Evolutionary conservation across 805 yeast species (phyloP).

Genomic region (Teunomyces stri): DNA sequence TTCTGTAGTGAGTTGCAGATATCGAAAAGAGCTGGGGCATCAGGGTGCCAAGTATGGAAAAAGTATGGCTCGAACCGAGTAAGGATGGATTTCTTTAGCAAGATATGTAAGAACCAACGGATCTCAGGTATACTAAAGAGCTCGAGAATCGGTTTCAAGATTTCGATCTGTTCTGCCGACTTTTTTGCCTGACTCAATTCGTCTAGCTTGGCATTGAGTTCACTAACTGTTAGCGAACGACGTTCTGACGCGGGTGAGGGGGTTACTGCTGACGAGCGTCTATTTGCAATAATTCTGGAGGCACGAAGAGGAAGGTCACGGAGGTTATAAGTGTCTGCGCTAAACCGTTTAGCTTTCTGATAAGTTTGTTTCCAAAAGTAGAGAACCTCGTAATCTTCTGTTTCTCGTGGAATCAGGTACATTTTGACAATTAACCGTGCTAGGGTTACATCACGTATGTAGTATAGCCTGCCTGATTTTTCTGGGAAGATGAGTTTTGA

Average conservation of each 20-base stretch:
- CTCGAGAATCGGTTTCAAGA: conserved; percentile 51
- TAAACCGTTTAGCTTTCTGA: conserved; percentile 28
- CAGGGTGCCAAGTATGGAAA: conserved; percentile 71
- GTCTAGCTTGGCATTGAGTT: conserved; percentile 32
- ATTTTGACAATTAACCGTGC: conserved; percentile 48
- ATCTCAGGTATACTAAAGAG: conserved; percentile 61
- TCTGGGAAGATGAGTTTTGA: conserved; percentile 61
- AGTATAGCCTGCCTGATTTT: conserved; percentile 59
- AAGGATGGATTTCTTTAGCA: conserved; percentile 60
- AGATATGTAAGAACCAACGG: conserved; percentile 63
- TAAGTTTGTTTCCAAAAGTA: conserved; percentile 36
- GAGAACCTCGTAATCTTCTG: conserved; percentile 53
- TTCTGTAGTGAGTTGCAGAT: conserved; percentile 62
- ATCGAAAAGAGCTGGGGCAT: conserved; percentile 61
- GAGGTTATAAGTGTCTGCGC: conserved; percentile 45
- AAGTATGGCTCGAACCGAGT: conserved; percentile 60
- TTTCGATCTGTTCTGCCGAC: conserved; percentile 35
- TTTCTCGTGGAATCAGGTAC: conserved; percentile 56
- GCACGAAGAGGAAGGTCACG: conserved; percentile 46
- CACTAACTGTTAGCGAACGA: conserved; percentile 18
- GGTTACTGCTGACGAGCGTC: conserved; percentile 30
- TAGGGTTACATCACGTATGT: conserved; percentile 61
- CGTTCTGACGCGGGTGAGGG: background rate
- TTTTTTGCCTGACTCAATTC: conserved; percentile 21
- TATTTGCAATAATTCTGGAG: conserved; percentile 49